Percentiles rank a stretch among this genome's conserved stretches.
phyloP scores from a whole-genome alignment of 176 grass and related monocot genomes.

The Urochloa ruziziensis region DNA sequence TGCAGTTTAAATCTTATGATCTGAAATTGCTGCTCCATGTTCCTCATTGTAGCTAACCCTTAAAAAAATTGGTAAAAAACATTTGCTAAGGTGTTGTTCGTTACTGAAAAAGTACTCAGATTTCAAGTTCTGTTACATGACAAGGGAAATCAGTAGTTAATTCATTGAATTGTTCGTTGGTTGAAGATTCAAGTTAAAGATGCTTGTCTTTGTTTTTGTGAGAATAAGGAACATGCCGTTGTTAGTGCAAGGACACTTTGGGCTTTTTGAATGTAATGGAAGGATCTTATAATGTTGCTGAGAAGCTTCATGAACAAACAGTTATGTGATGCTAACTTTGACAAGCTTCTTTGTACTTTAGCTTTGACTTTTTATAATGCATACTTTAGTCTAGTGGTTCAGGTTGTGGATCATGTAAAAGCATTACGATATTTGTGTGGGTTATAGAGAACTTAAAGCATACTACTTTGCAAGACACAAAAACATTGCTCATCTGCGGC shows the following conservation, averaged over 20 bases:
- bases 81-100: not conserved
- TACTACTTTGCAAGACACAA: not conserved
- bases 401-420: not conserved
- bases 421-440: not conserved
- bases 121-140: not conserved
- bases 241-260: not conserved
- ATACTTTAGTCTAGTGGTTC: slow-evolving; percentile 2
- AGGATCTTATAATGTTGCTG: not conserved
- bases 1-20: not conserved
- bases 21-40: not conserved
- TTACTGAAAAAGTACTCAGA: not conserved
- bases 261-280: slow-evolving; percentile 2
- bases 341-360: slow-evolving; percentile 7
- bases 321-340: not conserved
- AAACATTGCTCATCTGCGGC: not conserved
- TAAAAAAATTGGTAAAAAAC: too few relatives aligned
- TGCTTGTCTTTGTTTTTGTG: not conserved
- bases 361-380: not conserved
- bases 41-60: not conserved
- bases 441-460: not conserved
- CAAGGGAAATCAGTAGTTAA: not conserved
- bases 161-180: not conserved
- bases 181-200: not conserved
- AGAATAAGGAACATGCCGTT: not conserved
- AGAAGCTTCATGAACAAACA: not conserved